Evolutionary conservation across 1,139 yeast genomes (phyloP).

Genomic region (Yarrowia galli): DNA sequence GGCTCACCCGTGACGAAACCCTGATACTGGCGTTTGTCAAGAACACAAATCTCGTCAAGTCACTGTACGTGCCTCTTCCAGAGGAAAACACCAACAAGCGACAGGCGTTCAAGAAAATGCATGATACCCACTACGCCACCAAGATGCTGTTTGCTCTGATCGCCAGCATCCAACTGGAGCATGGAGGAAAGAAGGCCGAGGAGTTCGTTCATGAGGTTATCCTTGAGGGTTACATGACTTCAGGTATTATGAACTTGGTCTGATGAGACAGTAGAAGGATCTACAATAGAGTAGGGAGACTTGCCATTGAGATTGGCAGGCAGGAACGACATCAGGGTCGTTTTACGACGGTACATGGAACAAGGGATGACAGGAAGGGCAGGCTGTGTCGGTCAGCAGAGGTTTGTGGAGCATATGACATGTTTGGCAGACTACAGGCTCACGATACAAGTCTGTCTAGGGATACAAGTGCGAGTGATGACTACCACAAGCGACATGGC

Average conservation of each 20-base stretch:
- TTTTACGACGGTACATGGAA: too few species aligned
- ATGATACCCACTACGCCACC: background rate
- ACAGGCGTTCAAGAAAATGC: background rate
- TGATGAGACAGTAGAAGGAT: background rate
- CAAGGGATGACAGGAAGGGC: too few species aligned
- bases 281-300: too few species aligned
- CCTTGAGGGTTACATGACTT: slow-evolving; percentile 26
- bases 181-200: slow-evolving; percentile 16
- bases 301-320: too few species aligned
- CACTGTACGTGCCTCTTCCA: background rate
- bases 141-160: slow-evolving; percentile 26
- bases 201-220: slow-evolving; percentile 28
- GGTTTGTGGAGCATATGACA: too few species aligned
- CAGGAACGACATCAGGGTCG: too few species aligned
- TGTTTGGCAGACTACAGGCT: too few species aligned
- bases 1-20: slow-evolving; percentile 11
- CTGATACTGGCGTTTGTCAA: slow-evolving; percentile 19
- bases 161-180: slow-evolving; percentile 4
- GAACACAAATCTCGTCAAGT: background rate
- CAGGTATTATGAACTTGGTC: slow-evolving; percentile 1
- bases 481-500: too few species aligned
- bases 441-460: too few species aligned
- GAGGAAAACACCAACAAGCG: background rate
- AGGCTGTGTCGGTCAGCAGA: too few species aligned
- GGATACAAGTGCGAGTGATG: too few species aligned